Base-by-base conservation (phyloP, 208 protist species). In the Leishmania amazonensis region DNA sequence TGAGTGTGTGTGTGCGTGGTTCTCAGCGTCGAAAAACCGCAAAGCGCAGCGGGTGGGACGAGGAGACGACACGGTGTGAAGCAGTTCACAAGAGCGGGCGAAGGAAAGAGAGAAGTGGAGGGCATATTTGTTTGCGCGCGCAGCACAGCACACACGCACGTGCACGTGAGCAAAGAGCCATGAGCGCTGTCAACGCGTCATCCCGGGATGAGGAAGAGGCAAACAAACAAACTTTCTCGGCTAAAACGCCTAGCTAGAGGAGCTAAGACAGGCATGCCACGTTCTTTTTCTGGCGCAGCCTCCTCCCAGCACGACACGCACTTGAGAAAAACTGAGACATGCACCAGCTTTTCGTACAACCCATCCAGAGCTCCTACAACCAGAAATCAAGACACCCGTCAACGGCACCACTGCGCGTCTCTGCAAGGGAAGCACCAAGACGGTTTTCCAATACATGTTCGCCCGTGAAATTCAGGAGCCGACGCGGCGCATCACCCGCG, bases 401-500 rank as follows among this genome's bases (percentile, higher is more conserved):
- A 17, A 49, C 51, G 42, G 28, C 68, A 35, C 2, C 68, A 11
- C n/a, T 19, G 28, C 38, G 11, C 68, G 45, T n/a, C 45, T 28
- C 68, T 74, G 21, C 68, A 28, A 74, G 28, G 28, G 42, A 74
- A 53, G 31, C 13, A 19, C 19, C 28, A 74, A 54, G 3, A 74
- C 11, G 28, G 15, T 31, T 1, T n/a, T 54, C 5, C 15, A 40
- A 57, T 11, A 62, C 51, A 51, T 15, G 5, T 45, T 42, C 72
- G 19, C 31, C 9, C 35, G 72, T n/a, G 17, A 6, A 4, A 45
- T 45, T 76, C 57, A 84, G 57, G 64, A 67, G 35, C 81, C 57
- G 58, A 84, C 81, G 54, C 76, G 54, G 13, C 57, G 68, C 53
- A 53, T n/a, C 60, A 45, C 64, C 51, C 60, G 58, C n/a, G 70